Percentiles rank a stretch among this genome's conserved stretches.
phyloP scores from a whole-genome alignment of 768 basidiomycete genomes.

The Cyathus striatus region DNA sequence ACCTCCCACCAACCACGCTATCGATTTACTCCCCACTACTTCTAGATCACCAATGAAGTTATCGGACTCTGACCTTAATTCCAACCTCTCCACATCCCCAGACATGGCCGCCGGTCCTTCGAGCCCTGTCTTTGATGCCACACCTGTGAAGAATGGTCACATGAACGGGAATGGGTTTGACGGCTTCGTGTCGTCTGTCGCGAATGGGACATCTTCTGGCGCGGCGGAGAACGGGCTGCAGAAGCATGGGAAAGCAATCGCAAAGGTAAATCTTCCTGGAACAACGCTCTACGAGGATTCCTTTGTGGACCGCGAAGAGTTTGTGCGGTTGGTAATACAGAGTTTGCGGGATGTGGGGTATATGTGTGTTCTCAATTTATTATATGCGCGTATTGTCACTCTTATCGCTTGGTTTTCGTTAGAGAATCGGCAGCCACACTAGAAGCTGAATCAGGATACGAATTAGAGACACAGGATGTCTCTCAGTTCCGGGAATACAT shows the following conservation, averaged over 20 bases:
- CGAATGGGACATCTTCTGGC: constrained; percentile 27
- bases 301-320: constrained; percentile 82
- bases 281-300: constrained; percentile 76
- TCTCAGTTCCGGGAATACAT: constrained; percentile 78
- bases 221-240: constrained; percentile 37
- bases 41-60: constrained; percentile 43
- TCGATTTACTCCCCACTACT: constrained; percentile 26
- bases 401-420: constrained; percentile 7
- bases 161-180: constrained; percentile 39
- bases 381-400: not conserved
- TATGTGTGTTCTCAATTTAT: constrained; percentile 36
- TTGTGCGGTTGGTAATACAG: constrained; percentile 84
- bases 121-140: constrained; percentile 14
- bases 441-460: constrained; percentile 90
- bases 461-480: constrained; percentile 74
- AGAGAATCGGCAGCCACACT: constrained; percentile 87
- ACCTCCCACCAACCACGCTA: constrained; percentile 19
- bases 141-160: constrained; percentile 29
- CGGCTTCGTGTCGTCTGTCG: constrained; percentile 28
- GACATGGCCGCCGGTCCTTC: constrained; percentile 45
- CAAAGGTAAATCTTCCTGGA: constrained; percentile 66
- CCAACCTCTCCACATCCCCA: constrained; percentile 37
- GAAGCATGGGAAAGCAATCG: constrained; percentile 48
- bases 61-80: constrained; percentile 44
- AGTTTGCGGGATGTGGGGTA: constrained; percentile 86